These are phyloP conservation scores for Epicoccum sorghinum DNA, from an alignment of 2,329 filamentous ascomycete genomes.

Conservation along the genomic window DNA sequence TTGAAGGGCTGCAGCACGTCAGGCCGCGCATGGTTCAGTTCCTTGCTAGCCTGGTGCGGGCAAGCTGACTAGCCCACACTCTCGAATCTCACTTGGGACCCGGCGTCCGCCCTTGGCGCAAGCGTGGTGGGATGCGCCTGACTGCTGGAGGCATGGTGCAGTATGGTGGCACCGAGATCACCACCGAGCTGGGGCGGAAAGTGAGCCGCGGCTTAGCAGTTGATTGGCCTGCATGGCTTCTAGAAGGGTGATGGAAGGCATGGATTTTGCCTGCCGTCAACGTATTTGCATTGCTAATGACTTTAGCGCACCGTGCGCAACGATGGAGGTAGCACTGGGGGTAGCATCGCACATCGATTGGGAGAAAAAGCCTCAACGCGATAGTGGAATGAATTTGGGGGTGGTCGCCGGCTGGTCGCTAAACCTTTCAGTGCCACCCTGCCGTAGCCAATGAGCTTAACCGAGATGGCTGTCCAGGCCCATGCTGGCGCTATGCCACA, in stretches of 20 bases:
- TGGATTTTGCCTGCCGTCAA: slow-evolving; percentile 16
- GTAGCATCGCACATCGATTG: slow-evolving; percentile 3
- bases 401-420: slow-evolving; percentile 13
- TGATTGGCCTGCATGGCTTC: slow-evolving; percentile 17
- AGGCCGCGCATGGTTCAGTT: slow-evolving; percentile 29
- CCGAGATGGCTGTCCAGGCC: slow-evolving; percentile 15
- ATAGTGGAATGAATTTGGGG: slow-evolving; percentile 4
- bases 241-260: slow-evolving; percentile 21
- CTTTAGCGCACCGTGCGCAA: slow-evolving; percentile 3
- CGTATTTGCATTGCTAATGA: slow-evolving; percentile 2
- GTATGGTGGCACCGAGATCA: slow-evolving; percentile 19
- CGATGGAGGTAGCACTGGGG: neutral
- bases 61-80: slow-evolving; percentile 23
- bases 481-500: slow-evolving; percentile 3
- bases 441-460: slow-evolving; percentile 22
- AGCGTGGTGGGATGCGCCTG: slow-evolving; percentile 12
- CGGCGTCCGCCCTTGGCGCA: slow-evolving; percentile 26
- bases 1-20: slow-evolving; percentile 39
- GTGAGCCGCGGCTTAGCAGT: slow-evolving; percentile 9
- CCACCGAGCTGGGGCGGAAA: slow-evolving; percentile 20
- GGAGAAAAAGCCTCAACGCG: slow-evolving; percentile 11
- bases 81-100: slow-evolving; percentile 28
- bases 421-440: neutral
- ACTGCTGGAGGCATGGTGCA: slow-evolving; percentile 18
- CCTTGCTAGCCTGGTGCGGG: slow-evolving; percentile 29